Evolutionary conservation across 345 rosid species (phyloP).

Genomic region (Lumnitzera racemosa): DNA sequence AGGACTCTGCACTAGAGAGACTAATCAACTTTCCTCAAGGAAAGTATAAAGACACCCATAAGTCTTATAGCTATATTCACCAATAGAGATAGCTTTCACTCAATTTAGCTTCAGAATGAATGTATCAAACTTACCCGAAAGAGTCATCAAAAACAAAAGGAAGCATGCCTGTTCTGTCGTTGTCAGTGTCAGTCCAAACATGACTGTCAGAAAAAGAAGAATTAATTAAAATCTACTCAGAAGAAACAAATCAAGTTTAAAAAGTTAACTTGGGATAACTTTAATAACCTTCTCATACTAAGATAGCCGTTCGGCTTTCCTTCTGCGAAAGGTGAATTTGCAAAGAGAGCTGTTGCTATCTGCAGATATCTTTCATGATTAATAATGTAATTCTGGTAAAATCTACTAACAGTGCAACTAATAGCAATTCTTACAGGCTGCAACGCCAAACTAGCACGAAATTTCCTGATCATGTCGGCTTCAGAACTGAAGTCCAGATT

Average conservation of each 20-base stretch:
- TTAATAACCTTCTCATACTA: conserved; percentile 84
- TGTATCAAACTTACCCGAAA: conserved; percentile 59
- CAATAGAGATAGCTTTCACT: neutral
- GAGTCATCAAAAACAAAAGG: conserved; percentile 92
- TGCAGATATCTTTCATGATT: conserved; percentile 33
- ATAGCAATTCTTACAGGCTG: conserved; percentile 70
- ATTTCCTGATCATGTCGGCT: conserved; percentile 97
- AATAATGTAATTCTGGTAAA: conserved; percentile 11
- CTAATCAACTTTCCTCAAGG: no score
- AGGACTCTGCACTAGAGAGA: no score
- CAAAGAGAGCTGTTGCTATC: conserved; percentile 98
- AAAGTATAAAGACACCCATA: no score
- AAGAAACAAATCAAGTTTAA: neutral
- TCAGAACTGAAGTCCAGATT: conserved; percentile 93
- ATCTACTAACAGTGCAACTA: conserved; percentile 10
- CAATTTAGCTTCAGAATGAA: neutral
- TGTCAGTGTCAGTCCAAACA: conserved; percentile 91
- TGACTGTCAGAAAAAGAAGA: conserved; percentile 51
- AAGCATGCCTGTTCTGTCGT: conserved; percentile 86
- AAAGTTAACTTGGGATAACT: no score
- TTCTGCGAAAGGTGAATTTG: conserved; percentile 95
- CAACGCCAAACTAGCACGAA: conserved; percentile 89
- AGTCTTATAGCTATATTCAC: no score
- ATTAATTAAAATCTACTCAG: neutral
- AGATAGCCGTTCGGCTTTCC: conserved; percentile 98